phyloP scores from a whole-genome alignment of 2,329 filamentous ascomycete genomes.

The Diaporthe velutina region DNA sequence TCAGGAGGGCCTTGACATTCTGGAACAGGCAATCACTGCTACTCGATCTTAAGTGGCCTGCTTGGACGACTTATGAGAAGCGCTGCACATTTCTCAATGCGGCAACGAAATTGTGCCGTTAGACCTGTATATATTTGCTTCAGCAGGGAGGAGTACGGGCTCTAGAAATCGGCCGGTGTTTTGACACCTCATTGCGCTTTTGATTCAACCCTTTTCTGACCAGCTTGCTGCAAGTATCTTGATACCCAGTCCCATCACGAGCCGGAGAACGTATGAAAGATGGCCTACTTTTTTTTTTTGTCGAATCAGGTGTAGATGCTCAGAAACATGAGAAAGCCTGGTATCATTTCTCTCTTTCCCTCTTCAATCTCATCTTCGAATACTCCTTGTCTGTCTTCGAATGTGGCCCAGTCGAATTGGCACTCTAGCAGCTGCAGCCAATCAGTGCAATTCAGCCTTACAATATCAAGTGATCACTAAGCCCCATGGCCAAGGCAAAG shows the following conservation, averaged over 20 bases:
- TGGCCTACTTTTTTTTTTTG: background rate
- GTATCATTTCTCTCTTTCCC: background rate
- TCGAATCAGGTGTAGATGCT: background rate
- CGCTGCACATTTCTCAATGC: background rate
- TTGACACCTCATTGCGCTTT: background rate
- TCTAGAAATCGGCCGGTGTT: constrained; percentile 19
- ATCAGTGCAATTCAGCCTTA: constrained; percentile 11
- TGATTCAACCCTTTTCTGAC: background rate
- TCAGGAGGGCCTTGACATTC: constrained; percentile 78
- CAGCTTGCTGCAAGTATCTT: background rate
- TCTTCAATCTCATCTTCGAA: background rate
- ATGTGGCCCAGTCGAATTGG: background rate
- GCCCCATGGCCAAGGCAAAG: constrained; percentile 3
- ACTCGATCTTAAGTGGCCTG: constrained; percentile 46
- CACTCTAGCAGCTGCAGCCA: constrained; percentile 20
- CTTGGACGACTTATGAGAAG: constrained; percentile 3
- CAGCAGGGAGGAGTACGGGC: constrained; percentile 27
- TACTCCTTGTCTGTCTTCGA: background rate
- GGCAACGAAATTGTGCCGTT: background rate
- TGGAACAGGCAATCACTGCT: constrained; percentile 74
- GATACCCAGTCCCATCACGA: background rate
- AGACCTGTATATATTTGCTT: constrained; percentile 33
- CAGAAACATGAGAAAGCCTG: background rate
- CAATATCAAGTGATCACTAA: constrained; percentile 30
- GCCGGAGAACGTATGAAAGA: background rate